These are phyloP conservation scores for Colletotrichum incanum DNA, from an alignment of 2,329 filamentous ascomycete species.

Conservation along the genomic window DNA sequence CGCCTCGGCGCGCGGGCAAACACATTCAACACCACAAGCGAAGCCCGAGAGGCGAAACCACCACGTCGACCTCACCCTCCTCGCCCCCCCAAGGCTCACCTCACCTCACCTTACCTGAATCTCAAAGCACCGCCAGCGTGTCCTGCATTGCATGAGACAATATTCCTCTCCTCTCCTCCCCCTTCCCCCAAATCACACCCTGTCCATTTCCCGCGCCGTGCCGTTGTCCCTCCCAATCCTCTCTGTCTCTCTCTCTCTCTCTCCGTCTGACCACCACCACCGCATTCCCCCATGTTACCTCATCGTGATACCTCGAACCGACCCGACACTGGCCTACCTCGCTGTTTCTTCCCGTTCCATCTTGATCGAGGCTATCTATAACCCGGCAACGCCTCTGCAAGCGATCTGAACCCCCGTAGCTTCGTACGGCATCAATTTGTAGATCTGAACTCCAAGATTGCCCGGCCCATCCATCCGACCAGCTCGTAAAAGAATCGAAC, in stretches of 20 bases:
- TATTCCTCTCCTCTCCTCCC: conserved; percentile 5
- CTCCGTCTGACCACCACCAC: not conserved
- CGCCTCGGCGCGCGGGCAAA: not conserved
- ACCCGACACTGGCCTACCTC: not conserved
- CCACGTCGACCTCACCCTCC: conserved; percentile 18
- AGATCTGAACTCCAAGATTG: not conserved
- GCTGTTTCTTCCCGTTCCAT: not conserved
- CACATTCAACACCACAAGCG: not conserved
- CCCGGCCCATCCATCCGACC: not conserved
- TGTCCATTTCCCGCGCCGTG: conserved; percentile 1
- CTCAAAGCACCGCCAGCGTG: conserved; percentile 38
- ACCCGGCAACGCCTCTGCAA: not conserved
- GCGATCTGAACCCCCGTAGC: not conserved
- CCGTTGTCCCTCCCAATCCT: not conserved
- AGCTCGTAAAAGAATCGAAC: no score
- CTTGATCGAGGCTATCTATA: not conserved
- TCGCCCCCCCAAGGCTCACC: not conserved
- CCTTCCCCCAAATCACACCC: not conserved
- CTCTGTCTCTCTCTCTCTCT: no score
- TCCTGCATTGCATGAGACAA: conserved; percentile 42
- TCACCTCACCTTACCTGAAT: conserved; percentile 2
- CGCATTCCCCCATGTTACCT: not conserved
- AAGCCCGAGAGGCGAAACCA: conserved; percentile 17
- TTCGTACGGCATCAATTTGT: not conserved
- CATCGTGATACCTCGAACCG: not conserved